phyloP scores from a whole-genome alignment of 208 protist genomes.

The Strigomonas culicis region DNA sequence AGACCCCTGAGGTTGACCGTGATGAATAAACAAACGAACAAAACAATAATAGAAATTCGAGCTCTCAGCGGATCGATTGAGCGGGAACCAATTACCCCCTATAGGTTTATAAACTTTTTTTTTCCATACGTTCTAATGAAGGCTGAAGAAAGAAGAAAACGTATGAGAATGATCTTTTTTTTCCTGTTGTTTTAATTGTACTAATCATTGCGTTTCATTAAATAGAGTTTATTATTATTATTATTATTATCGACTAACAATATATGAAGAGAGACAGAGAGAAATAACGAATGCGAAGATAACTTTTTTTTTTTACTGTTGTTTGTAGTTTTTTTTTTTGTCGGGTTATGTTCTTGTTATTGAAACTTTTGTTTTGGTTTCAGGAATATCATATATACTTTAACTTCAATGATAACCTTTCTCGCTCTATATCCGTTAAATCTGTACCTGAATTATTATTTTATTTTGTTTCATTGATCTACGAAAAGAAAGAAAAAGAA shows the following conservation, averaged over 20 bases:
- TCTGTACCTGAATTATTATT: neutral
- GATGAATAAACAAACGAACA: neutral
- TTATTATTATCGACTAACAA: neutral
- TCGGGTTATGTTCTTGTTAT: slow-evolving; percentile 5
- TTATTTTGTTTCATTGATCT: neutral
- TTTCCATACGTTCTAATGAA: no score
- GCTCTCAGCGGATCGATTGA: no score
- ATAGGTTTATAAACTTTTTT: slow-evolving; percentile 4
- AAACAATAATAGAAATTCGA: neutral
- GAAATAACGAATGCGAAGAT: neutral
- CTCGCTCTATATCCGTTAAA: no score
- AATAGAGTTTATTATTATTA: slow-evolving; percentile 5
- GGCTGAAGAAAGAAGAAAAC: slow-evolving; percentile 5
- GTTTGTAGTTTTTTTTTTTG: slow-evolving; percentile 9
- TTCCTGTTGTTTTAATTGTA: slow-evolving; percentile 3
- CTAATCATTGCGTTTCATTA: neutral
- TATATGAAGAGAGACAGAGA: neutral
- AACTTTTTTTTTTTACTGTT: slow-evolving; percentile 6
- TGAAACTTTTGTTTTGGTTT: neutral
- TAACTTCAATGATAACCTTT: no score
- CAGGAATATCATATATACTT: slow-evolving; percentile 1
- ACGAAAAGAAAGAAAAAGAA: neutral
- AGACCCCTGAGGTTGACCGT: slow-evolving; percentile 23
- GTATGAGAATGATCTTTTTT: neutral
- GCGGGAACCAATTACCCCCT: neutral